A percentile compares a stretch with the other conserved stretches of the same genome.
phyloP scores from a whole-genome alignment of 257 asterid species.

The Cinchona pubescens region DNA sequence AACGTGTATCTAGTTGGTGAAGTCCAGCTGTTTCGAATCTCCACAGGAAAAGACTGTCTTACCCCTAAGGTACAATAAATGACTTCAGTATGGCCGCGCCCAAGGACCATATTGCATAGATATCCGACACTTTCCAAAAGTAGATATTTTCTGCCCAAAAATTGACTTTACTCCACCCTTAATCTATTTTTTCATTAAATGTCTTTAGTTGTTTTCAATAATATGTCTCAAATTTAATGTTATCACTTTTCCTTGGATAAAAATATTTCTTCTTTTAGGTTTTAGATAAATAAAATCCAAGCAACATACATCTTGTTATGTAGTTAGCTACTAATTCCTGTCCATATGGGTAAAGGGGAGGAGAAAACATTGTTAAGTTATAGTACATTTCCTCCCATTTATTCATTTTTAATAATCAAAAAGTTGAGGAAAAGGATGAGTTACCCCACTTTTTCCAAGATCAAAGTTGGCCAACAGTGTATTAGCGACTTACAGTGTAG shows the following conservation, averaged over 20 bases:
- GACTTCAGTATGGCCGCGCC: neutral
- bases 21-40: conserved; percentile 2
- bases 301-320: no score
- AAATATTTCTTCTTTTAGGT: neutral
- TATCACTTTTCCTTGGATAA: neutral
- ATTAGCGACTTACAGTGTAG: no score
- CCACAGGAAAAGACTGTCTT: neutral
- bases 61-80: neutral
- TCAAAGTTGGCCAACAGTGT: no score
- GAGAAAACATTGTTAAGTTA: no score
- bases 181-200: neutral
- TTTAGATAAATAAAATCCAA: no score
- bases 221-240: no score
- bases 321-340: no score
- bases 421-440: no score
- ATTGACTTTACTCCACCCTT: neutral
- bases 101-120: conserved; percentile 7
- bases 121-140: neutral
- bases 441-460: no score
- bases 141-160: neutral
- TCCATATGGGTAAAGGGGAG: no score
- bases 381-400: no score
- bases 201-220: neutral
- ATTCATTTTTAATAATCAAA: no score
- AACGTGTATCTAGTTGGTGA: conserved; percentile 1